Evolutionary conservation across 257 asterid genomes (phyloP).

Genomic region (Striga asiatica): DNA sequence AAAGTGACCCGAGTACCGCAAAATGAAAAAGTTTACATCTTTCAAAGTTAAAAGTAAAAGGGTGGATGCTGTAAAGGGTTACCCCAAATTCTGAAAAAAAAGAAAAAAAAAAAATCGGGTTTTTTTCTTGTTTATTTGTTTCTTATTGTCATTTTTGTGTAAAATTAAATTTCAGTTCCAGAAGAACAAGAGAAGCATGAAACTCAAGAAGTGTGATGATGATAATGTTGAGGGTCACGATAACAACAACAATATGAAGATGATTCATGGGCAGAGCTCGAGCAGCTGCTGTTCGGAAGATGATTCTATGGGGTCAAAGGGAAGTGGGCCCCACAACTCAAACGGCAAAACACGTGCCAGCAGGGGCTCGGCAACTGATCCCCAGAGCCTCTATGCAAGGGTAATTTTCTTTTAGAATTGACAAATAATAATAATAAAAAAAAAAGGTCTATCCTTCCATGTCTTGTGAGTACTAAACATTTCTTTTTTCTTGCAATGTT

Average conservation of each 20-base stretch:
- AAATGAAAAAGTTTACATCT: no score
- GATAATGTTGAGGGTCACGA: conserved; percentile 11
- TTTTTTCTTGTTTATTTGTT: not conserved
- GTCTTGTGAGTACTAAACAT: no score
- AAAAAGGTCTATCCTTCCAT: no score
- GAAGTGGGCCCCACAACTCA: no score
- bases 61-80: no score
- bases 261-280: conserved; percentile 22
- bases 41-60: no score
- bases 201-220: conserved; percentile 21
- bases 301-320: conserved; percentile 20
- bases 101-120: no score
- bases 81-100: no score
- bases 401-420: conserved; percentile 11
- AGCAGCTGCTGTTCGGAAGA: conserved; percentile 30
- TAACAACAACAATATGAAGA: not conserved
- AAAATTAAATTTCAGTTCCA: conserved; percentile 23
- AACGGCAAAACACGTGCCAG: conserved; percentile 30
- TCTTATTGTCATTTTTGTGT: not conserved
- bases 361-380: conserved; percentile 46
- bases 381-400: conserved; percentile 57
- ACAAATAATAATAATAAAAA: no score
- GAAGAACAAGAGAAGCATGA: conserved; percentile 29
- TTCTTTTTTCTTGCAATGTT: not conserved
- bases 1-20: no score